These are phyloP conservation scores for Codiaeum variegatum DNA, from an alignment of 441 rosid species.

Conservation along the genomic window DNA sequence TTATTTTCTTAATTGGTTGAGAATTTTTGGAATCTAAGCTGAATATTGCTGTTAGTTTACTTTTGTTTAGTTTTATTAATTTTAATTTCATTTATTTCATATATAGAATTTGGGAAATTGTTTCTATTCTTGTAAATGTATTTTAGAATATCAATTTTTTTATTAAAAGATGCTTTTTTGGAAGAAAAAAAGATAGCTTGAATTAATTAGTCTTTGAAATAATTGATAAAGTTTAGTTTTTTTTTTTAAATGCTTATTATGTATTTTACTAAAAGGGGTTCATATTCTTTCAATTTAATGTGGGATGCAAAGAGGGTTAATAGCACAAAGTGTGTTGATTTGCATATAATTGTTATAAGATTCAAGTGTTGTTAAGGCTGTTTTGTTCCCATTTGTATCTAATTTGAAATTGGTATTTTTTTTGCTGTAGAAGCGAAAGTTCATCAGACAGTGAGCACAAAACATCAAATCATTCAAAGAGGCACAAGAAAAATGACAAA, in stretches of 20 bases:
- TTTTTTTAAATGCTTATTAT: not conserved
- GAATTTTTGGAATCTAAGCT: not conserved
- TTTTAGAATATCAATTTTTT: not conserved
- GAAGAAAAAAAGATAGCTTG: not conserved
- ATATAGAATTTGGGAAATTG: too few species aligned
- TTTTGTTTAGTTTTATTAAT: not conserved
- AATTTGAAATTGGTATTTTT: not conserved
- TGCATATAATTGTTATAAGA: not conserved
- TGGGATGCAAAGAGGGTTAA: not conserved
- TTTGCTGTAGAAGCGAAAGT: constrained; percentile 33
- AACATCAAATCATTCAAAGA: constrained; percentile 46
- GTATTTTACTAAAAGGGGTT: not conserved
- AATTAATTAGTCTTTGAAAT: not conserved
- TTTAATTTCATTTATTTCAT: not conserved
- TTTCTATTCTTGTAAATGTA: not conserved
- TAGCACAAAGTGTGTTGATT: not conserved
- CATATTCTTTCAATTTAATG: not conserved
- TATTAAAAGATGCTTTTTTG: not conserved
- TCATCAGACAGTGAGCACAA: constrained; percentile 62
- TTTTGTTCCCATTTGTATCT: not conserved
- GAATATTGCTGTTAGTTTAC: not conserved
- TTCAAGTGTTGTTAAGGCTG: not conserved
- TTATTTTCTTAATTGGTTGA: not conserved
- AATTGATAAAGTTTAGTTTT: not conserved
- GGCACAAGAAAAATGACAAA: constrained; percentile 65